Evolutionary conservation across 1,284 basidiomycete genomes (phyloP), one percentile per base, ranked within the genome.

Genomic region (Ganoderma multipileum): DNA sequence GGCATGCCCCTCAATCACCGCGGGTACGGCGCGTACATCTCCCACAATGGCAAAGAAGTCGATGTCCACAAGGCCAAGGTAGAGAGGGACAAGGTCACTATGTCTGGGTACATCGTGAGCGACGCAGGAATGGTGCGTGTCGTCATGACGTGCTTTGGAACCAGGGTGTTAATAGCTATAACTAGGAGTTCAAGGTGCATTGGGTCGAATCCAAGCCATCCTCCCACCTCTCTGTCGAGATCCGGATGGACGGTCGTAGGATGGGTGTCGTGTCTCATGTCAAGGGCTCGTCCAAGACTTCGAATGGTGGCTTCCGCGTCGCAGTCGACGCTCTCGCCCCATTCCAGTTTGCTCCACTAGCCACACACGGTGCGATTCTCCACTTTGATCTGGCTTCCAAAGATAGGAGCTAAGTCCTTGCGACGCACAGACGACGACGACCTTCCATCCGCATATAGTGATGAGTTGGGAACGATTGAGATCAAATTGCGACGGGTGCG

Each of bases 81-180:
- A 12, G 73, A 74, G 57, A 66, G 65, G 41, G 71, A 71, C 23
- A 64, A 66, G 33, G 68, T 67, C 16, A 60, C 58, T 9, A 58
- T 73, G 20, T 74, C 73, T 9, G 74, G 74, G 28, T 75, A 73
- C 52, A 62, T 76, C 16, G 64, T 68, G 1, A 72, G 70, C 44
- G 72, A 74, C 26, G 69, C 65, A 1, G 74, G 74, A 14, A 74
- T 72, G 63, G 75, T 74, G 33, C 57, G 75, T 59, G 4, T 30
- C 7, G 5, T 30, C 28, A 12, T 38, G 14, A 0, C 14, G 11
- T n/a, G 1, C 4, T 3, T 1, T 30, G 2, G 26, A 39, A 2
- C 2, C 16, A 44, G 12, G 20, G 16, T 16, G 7, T 14, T 26
- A 1, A 39, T 26, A 26, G 36, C 39, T 4, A 4, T 9, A 8